Evolutionary conservation across 257 asterid genomes (phyloP), one percentile per base, ranked within the genome.

Genomic region (Plantago elongata): DNA sequence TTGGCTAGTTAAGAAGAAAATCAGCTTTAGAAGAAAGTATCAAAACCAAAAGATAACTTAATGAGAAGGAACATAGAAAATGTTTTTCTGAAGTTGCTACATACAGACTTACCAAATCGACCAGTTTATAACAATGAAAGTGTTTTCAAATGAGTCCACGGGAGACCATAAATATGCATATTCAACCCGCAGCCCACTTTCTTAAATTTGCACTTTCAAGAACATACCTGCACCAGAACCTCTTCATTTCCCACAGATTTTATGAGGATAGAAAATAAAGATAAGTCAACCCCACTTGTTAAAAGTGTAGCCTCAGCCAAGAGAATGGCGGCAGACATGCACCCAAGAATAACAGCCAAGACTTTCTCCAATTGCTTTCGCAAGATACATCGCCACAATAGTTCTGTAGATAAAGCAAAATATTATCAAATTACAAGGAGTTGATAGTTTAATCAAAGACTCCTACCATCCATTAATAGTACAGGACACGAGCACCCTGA

Each of bases 281-380:
- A 93, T 67, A 89, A 89, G 79, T 93, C 99, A 71, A 93, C 99
- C 62, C 99, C 91, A 56, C 95, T 84, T 50, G 93, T 85, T 71
- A 93, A 84, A 84, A 93, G 77, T 64, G 97, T 93, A 65, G 97
- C 96, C 83, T 93, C 99, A 8, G 97, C 99, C 61, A 93, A 76
- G 66, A 93, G 90, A 64, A 93, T 89, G 34, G 99, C 94, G 3
- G 66, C 94, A 57, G 99, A 89, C 81, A 93, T 84, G 88, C 94
- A 89, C 65, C 99, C 92, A 77, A 93, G 96, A 79, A 87, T 66
- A 50, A 89, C 74, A 74, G 95, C 96, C 68, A 84, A 74, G 52
- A 78, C 68, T 67, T 72, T 87, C 76, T 82, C 70, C 75, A 89
- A 72, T 69, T 93, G 91, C 86, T 89, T 89, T 68, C 52, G 73